Evolutionary conservation across 164 flowering plant genomes (phyloP).

Genomic region (Pachysandra terminalis): DNA sequence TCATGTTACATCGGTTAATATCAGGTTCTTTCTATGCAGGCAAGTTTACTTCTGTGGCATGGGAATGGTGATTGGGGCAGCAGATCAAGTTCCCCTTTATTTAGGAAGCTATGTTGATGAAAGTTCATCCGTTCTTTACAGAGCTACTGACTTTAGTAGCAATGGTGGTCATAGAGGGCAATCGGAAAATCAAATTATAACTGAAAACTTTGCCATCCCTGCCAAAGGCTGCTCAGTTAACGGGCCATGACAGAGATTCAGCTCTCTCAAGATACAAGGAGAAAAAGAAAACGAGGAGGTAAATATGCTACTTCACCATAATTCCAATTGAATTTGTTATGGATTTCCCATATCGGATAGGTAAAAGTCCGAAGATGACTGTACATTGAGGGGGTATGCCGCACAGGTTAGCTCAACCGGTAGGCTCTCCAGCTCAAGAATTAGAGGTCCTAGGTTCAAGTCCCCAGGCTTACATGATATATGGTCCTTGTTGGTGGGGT

Average conservation of each 20-base stretch:
- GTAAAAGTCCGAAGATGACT: no score
- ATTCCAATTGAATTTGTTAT: no score
- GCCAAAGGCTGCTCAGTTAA: conserved; percentile 30
- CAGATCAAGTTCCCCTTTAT: conserved; percentile 24
- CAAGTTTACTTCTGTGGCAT: conserved; percentile 24
- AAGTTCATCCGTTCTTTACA: conserved; percentile 26
- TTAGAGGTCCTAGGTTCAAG: no score
- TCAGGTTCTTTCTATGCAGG: conserved; percentile 30
- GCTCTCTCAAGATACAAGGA: conserved; percentile 79
- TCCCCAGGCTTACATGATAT: no score
- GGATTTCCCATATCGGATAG: no score
- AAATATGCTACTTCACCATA: conserved; percentile 1
- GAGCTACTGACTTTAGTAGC: conserved; percentile 22
- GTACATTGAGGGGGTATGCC: no score
- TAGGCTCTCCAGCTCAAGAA: no score
- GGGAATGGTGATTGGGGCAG: conserved; percentile 24
- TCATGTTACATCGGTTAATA: background rate
- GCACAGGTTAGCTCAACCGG: no score
- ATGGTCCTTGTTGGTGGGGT: no score
- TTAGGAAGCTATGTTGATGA: conserved; percentile 28
- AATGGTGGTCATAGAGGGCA: conserved; percentile 18
- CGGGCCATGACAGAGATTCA: conserved; percentile 58
- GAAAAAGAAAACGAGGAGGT: conserved; percentile 82
- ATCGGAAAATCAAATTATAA: conserved; percentile 16
- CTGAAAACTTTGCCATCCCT: conserved; percentile 10